Evolutionary conservation across 805 yeast genomes (phyloP).

Genomic region (Wickerhamomyces alni): DNA sequence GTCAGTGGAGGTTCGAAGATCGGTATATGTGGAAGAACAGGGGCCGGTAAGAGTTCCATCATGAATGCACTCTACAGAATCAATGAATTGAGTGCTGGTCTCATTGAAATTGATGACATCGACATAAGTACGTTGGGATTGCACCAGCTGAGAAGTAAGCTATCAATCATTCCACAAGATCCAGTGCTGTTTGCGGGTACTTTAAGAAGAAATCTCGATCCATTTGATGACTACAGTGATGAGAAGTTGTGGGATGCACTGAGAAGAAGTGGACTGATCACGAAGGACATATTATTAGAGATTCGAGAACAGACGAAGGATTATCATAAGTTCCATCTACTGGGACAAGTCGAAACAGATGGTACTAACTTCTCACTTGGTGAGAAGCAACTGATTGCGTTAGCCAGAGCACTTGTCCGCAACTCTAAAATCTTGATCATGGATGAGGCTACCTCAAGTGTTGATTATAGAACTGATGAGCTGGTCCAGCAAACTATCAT

Average conservation of each 20-base stretch:
- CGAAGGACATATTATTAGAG: constrained; percentile 1
- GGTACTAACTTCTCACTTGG: constrained; percentile 66
- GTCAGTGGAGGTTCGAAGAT: constrained; percentile 48
- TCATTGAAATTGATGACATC: constrained; percentile 57
- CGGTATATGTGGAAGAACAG: constrained; percentile 62
- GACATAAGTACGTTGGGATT: constrained; percentile 59
- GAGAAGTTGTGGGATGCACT: constrained; percentile 56
- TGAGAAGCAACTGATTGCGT: constrained; percentile 59
- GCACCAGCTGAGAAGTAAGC: constrained; percentile 51
- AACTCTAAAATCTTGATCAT: constrained; percentile 51
- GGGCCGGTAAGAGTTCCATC: constrained; percentile 60
- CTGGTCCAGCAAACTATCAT: constrained; percentile 55
- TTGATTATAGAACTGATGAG: constrained; percentile 63
- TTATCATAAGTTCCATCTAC: constrained; percentile 51
- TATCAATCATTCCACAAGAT: constrained; percentile 78
- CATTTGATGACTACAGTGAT: constrained; percentile 55
- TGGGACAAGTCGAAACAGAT: constrained; percentile 55
- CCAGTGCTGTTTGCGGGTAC: constrained; percentile 74
- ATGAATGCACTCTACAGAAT: constrained; percentile 57
- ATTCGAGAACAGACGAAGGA: constrained; percentile 1
- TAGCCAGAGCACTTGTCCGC: constrained; percentile 64
- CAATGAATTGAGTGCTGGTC: constrained; percentile 53
- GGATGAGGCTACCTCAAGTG: constrained; percentile 73
- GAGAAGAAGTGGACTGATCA: constrained; percentile 56
- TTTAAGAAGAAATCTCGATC: constrained; percentile 65